Conservation (phyloP, 1,139 yeast genomes). For the Hanseniaspora gamundiae region DNA sequence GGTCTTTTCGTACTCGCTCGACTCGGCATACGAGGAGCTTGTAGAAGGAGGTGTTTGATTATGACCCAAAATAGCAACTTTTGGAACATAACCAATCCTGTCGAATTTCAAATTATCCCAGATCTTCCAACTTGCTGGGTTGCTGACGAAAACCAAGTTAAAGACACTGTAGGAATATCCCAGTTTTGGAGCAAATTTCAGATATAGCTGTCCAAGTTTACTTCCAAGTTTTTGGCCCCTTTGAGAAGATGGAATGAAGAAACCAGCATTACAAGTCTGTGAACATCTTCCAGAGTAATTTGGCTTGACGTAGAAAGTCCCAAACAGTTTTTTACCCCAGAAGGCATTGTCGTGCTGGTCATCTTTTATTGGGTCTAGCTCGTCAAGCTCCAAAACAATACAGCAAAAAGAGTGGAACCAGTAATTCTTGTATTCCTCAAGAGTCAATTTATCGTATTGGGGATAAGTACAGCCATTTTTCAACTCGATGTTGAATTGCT, state of each 20-base stretch:
- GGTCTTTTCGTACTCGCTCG: slow-evolving; percentile 5
- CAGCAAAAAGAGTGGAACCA: slow-evolving; percentile 86
- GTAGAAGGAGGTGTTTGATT: slow-evolving; percentile 38
- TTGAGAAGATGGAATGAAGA: slow-evolving; percentile 41
- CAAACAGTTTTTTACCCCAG: slow-evolving; percentile 41
- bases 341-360: slow-evolving; percentile 12
- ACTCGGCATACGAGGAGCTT: neutral
- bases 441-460: slow-evolving; percentile 48
- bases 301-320: slow-evolving; percentile 66
- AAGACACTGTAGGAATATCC: slow-evolving; percentile 75
- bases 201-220: slow-evolving; percentile 46
- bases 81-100: slow-evolving; percentile 54
- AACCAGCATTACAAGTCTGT: slow-evolving; percentile 73
- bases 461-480: slow-evolving; percentile 79
- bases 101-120: slow-evolving; percentile 74
- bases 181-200: slow-evolving; percentile 53
- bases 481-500: slow-evolving; percentile 73
- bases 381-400: slow-evolving; percentile 27
- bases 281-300: slow-evolving; percentile 69
- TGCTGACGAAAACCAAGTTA: slow-evolving; percentile 66
- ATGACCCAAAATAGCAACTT: slow-evolving; percentile 57
- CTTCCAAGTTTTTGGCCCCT: slow-evolving; percentile 53
- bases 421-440: slow-evolving; percentile 57
- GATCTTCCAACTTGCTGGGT: slow-evolving; percentile 50
- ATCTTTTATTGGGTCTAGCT: slow-evolving; percentile 1